Evolutionary conservation across 441 rosid species (phyloP), one percentile per base, ranked within the genome.

Genomic region (Gossypium trilobum): DNA sequence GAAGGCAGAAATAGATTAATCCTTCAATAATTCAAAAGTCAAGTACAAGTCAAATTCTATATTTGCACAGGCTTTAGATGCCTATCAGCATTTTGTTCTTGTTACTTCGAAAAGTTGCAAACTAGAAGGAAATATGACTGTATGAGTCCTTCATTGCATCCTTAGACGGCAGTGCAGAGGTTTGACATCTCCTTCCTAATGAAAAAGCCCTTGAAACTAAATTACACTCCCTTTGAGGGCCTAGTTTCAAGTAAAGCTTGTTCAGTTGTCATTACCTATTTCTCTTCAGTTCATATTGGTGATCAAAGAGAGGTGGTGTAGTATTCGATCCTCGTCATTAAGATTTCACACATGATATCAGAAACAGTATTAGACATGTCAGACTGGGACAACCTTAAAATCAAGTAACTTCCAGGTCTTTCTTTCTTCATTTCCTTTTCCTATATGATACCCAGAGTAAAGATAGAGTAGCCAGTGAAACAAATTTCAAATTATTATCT

Each of bases 11-110:
- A 17, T 8, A 62, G 50, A 39, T 39, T 10, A 64, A 39, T 64
- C 29, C 68, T 42, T 63, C 52, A 64, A 64, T n/a, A 39, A 64
- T 64, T 64, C 14, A 64, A 27, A 19, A 19, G 42, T 36, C 42
- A 7, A 36, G 42, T 36, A 36, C 42, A 39, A 42, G 23, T 20
- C 52, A 19, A 19, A 19, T 19, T 39, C 46, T 39, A 64, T 19
- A 19, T 19, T 42, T 23, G 68, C 68, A 36, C 42, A 20, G 52
- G 11, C 52, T 42, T 39, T 42, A 36, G 68, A 33, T 20, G 13
- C 5, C 14, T 62, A 64, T 39, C 52, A 20, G 16, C 68, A 64
- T 19, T 39, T 64, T 64, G 7, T 64, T 20, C 16, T 19, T 5
- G n/a, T 16, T 39, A 42, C 25, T 19, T 2, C 2, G 10, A 36